These are phyloP conservation scores for Metschnikowia baotianmanensis DNA, from an alignment of 805 yeast species.

Conservation along the genomic window DNA sequence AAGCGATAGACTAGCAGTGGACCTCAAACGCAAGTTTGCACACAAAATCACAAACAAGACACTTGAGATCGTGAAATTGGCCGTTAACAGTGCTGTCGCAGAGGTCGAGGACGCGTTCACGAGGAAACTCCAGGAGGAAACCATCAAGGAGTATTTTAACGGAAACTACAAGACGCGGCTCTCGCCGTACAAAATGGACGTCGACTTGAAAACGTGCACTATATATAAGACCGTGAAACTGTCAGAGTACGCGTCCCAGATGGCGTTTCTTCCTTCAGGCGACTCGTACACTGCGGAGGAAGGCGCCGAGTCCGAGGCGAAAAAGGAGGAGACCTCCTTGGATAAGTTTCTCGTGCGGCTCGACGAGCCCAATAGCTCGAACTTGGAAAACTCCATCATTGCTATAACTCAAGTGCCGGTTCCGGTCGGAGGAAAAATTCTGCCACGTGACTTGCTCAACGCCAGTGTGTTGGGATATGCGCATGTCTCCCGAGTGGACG, in stretches of 20 bases:
- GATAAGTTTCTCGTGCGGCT: conserved; percentile 36
- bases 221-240: conserved; percentile 59
- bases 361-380: conserved; percentile 47
- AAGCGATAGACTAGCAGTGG: conserved; percentile 65
- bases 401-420: conserved; percentile 49
- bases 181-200: conserved; percentile 83
- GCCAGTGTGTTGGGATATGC: conserved; percentile 77
- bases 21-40: conserved; percentile 51
- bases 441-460: conserved; percentile 48
- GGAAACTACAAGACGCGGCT: conserved; percentile 66
- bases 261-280: conserved; percentile 43
- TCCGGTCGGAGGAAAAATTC: conserved; percentile 35
- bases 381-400: conserved; percentile 71
- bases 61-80: conserved; percentile 56
- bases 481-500: conserved; percentile 71
- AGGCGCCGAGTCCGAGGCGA: conserved; percentile 12
- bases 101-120: conserved; percentile 67
- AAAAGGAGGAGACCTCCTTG: conserved; percentile 25
- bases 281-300: conserved; percentile 39
- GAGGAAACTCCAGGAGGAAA: conserved; percentile 69
- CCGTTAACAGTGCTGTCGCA: conserved; percentile 73
- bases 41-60: conserved; percentile 28
- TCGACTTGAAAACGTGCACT: conserved; percentile 57
- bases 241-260: conserved; percentile 33
- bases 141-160: conserved; percentile 86